A percentile compares a stretch with the other conserved stretches of the same genome.
phyloP scores from a whole-genome alignment of 371 early-diverging fungal genomes.

The Parasitella parasitica region DNA sequence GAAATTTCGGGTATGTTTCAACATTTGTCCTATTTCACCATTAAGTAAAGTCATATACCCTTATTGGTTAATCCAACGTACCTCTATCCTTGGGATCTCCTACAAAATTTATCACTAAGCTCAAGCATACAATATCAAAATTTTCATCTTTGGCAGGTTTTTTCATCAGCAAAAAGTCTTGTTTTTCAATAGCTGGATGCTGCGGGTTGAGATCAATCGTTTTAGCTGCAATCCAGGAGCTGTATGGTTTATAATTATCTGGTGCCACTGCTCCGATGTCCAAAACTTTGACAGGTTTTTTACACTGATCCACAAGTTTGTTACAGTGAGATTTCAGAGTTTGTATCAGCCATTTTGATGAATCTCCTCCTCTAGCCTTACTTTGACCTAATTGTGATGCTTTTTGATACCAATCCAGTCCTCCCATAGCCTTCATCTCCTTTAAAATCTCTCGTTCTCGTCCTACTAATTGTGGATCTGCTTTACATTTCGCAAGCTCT shows the following conservation, averaged over 20 bases:
- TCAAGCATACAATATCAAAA: slow-evolving; percentile 83
- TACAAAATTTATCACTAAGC: slow-evolving; percentile 90
- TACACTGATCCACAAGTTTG: slow-evolving; percentile 4
- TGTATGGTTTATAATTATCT: slow-evolving; percentile 69
- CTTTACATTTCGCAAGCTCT: slow-evolving; percentile 55
- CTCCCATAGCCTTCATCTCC: slow-evolving; percentile 83
- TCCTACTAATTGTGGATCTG: slow-evolving; percentile 3
- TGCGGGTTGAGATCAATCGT: slow-evolving; percentile 91
- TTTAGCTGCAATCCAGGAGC: slow-evolving; percentile 65
- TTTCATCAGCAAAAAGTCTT: slow-evolving; percentile 76
- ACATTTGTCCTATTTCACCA: slow-evolving; percentile 39
- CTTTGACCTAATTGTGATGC: slow-evolving; percentile 83
- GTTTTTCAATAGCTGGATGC: slow-evolving; percentile 63
- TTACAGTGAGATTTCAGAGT: slow-evolving; percentile 36
- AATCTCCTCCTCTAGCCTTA: slow-evolving; percentile 80
- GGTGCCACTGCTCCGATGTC: slow-evolving; percentile 90
- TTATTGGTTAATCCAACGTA: slow-evolving; percentile 5
- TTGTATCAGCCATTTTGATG: slow-evolving; percentile 79
- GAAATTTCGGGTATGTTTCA: slow-evolving; percentile 48
- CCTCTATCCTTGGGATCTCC: slow-evolving; percentile 79
- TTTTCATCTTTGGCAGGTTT: slow-evolving; percentile 28
- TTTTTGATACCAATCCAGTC: slow-evolving; percentile 85
- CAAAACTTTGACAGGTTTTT: slow-evolving; percentile 55
- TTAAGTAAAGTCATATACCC: not conserved
- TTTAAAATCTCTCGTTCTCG: slow-evolving; percentile 42